phyloP scores from a whole-genome alignment of 2,329 filamentous ascomycete genomes.

The Amesomyces nigricolor region DNA sequence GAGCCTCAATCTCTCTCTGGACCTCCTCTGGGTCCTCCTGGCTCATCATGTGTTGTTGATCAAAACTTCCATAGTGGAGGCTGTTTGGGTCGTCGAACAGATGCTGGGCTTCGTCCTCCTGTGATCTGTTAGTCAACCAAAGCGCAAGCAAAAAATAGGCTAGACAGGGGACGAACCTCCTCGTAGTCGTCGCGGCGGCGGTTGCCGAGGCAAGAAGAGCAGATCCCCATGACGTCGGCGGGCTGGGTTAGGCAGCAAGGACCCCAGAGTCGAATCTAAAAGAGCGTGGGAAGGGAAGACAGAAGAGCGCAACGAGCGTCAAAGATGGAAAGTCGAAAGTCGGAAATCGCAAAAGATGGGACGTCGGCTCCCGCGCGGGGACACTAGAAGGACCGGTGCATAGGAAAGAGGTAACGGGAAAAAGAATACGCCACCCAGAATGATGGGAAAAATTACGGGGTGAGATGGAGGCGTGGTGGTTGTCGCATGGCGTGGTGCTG shows the following conservation, averaged over 20 bases:
- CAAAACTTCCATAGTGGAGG: constrained; percentile 59
- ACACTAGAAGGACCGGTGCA: constrained; percentile 24
- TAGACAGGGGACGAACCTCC: constrained; percentile 40
- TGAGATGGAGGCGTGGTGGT: neutral
- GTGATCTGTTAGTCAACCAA: constrained; percentile 10
- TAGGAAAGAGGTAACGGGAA: constrained; percentile 17
- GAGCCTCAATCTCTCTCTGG: constrained; percentile 58
- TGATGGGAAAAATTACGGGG: neutral
- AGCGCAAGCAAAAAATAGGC: neutral
- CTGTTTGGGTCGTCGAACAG: constrained; percentile 57
- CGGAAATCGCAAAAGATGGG: neutral
- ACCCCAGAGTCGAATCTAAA: neutral
- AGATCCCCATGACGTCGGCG: constrained; percentile 49
- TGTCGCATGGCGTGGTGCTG: neutral
- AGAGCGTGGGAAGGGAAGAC: neutral
- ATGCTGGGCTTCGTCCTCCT: constrained; percentile 54
- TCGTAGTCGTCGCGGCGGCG: constrained; percentile 47
- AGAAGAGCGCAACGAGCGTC: neutral
- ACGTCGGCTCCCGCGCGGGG: constrained; percentile 16
- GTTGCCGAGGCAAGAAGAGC: constrained; percentile 54
- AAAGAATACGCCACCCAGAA: neutral
- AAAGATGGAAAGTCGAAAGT: neutral
- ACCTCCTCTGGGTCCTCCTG: constrained; percentile 57
- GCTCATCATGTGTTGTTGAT: constrained; percentile 47
- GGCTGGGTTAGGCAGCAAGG: neutral